Percentiles rank a stretch among this genome's conserved stretches.
These are phyloP conservation scores for Stevia rebaudiana DNA, from an alignment of 140 eudicot genomes.

Conservation along the genomic window DNA sequence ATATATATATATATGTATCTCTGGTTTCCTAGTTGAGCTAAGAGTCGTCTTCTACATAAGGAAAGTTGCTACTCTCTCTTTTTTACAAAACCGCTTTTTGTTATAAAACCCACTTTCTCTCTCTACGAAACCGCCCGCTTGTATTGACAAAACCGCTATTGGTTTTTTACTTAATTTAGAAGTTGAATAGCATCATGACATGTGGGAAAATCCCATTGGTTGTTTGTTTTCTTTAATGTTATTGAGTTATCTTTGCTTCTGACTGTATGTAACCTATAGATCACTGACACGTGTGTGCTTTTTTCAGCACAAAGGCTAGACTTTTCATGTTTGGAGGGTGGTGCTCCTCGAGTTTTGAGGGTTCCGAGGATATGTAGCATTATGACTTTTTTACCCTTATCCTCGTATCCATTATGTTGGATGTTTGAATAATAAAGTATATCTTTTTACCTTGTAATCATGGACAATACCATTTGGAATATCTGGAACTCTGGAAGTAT, in stretches of 20 bases:
- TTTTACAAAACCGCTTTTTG: constrained; percentile 10
- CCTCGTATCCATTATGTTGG: too few species aligned
- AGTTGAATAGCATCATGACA: constrained; percentile 16
- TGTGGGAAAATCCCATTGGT: constrained; percentile 20
- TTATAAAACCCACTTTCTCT: constrained; percentile 4
- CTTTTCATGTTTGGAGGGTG: constrained; percentile 21
- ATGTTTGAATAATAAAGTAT: too few species aligned
- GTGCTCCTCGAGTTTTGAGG: constrained; percentile 25
- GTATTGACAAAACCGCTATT: constrained; percentile 17
- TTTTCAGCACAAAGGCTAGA: constrained; percentile 22
- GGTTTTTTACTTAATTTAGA: constrained; percentile 19
- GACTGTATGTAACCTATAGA: constrained; percentile 26
- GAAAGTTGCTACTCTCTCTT: constrained; percentile 27
- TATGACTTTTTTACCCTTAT: constrained; percentile 25
- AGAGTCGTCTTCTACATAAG: constrained; percentile 35
- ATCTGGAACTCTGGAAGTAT: too few species aligned
- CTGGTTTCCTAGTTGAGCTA: constrained; percentile 31
- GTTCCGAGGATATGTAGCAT: constrained; percentile 18
- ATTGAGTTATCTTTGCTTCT: background rate
- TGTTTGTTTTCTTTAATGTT: background rate
- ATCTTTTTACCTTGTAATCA: too few species aligned
- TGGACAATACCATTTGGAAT: too few species aligned
- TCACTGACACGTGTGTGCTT: constrained; percentile 31
- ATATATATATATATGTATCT: background rate
- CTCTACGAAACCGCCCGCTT: constrained; percentile 2